phyloP scores from a whole-genome alignment of 768 basidiomycete species.

The Macrocybe gigantea region DNA sequence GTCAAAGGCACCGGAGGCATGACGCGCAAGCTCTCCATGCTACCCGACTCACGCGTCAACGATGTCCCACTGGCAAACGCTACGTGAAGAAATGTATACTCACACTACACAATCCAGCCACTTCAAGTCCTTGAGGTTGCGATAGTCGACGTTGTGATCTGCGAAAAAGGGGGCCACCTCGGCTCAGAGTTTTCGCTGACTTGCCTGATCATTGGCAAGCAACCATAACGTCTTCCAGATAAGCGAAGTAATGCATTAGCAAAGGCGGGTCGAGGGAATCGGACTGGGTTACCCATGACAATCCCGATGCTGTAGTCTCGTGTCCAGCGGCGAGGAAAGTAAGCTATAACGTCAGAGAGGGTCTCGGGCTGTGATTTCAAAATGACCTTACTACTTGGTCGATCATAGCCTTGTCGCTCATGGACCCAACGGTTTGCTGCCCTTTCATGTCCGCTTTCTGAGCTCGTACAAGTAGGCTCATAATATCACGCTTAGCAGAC shows the following conservation, averaged over 20 bases:
- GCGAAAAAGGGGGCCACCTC: slow-evolving; percentile 39
- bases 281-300: slow-evolving; percentile 37
- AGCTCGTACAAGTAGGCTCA: slow-evolving; percentile 42
- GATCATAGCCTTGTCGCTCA: slow-evolving; percentile 44
- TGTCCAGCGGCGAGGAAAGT: slow-evolving; percentile 45
- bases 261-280: too few species aligned
- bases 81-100: slow-evolving; percentile 3
- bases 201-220: slow-evolving; percentile 42
- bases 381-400: slow-evolving; percentile 40
- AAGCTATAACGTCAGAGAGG: slow-evolving; percentile 17
- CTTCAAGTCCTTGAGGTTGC: slow-evolving; percentile 30
- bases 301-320: slow-evolving; percentile 41
- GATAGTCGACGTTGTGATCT: slow-evolving; percentile 26
- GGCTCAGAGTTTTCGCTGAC: slow-evolving; percentile 45
- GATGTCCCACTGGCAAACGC: neutral
- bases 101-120: slow-evolving; percentile 38
- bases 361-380: neutral
- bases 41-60: slow-evolving; percentile 4
- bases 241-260: neutral
- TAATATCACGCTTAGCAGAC: slow-evolving; percentile 42
- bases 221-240: slow-evolving; percentile 40
- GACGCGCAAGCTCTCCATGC: slow-evolving; percentile 40
- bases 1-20: slow-evolving; percentile 39
- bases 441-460: slow-evolving; percentile 29
- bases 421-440: slow-evolving; percentile 22